phyloP scores from a whole-genome alignment of 345 rosid genomes.

The Psidium guajava region DNA sequence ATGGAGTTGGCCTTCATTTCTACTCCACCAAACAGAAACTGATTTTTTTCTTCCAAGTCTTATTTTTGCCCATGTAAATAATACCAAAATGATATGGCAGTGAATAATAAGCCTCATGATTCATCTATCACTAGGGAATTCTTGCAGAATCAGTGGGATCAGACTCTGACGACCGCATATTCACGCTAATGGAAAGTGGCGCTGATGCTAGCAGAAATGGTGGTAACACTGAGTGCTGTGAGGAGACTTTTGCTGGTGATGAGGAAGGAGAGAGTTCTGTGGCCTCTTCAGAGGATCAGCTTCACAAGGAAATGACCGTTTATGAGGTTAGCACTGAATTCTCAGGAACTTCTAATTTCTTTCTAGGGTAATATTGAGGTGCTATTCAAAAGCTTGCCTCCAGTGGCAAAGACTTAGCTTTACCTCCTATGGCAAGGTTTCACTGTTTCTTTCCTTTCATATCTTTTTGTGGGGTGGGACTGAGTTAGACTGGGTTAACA shows the following conservation, averaged over 20 bases:
- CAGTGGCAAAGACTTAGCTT: background rate
- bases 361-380: background rate
- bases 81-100: background rate
- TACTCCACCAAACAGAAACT: background rate
- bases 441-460: background rate
- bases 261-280: conserved; percentile 74
- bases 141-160: conserved; percentile 54
- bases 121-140: conserved; percentile 51
- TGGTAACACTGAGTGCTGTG: conserved; percentile 25
- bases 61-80: background rate
- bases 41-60: background rate
- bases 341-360: background rate
- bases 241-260: conserved; percentile 62
- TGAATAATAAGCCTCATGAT: background rate
- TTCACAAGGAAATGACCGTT: conserved; percentile 83
- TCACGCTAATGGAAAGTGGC: conserved; percentile 56
- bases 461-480: background rate
- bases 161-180: conserved; percentile 33
- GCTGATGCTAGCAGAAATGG: conserved; percentile 49
- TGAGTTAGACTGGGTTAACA: background rate
- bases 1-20: background rate
- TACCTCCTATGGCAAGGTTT: background rate
- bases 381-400: background rate
- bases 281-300: conserved; percentile 80
- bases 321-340: conserved; percentile 47